Evolutionary conservation across 2,329 filamentous ascomycete species (phyloP), one percentile per base, ranked within the genome.

Genomic region (Cladosporium sp.): DNA sequence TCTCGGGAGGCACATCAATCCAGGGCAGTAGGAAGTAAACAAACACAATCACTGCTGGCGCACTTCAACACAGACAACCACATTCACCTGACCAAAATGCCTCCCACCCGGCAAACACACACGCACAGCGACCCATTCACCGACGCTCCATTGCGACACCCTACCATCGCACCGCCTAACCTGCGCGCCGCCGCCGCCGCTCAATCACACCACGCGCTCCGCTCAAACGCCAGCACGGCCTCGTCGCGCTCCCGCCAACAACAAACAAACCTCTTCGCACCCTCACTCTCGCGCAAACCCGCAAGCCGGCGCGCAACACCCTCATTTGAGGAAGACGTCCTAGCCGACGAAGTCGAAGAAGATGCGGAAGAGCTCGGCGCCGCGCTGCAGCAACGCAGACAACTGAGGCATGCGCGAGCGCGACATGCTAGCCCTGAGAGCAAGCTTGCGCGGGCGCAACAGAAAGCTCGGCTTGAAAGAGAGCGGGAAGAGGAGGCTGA

Each of bases 261-360:
- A 32, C 60, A 63, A 55, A 51, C 54, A 55, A 51, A 51, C 38
- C 63, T 65, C 63, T 65, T 65, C 63, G 63, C 63, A 12, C 63
- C 62, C 14, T 61, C 60, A 18, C 54, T 59, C 18, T 38, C 63
- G 5, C 54, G 63, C 54, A 58, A 38, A 52, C 63, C 63, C 30
- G 36, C 61, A 10, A 65, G 44, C 41, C 41, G 57, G 14, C 60
- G 60, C 60, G 60, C 60, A 28, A 63, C 60, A 6, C 44, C 60
- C 3, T 57, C 61, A 15, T 64, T 55, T n/a, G 61, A 64, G 44
- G 54, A 57, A 34, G 61, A 57, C 36, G 61, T 64, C 34, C 26
- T 64, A 24, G 61, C 61, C 14, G 61, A 64, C 49, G 61, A 64
- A 18, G 54, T 32, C 8, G 61, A 47, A 26, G 61, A 57, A 21